A percentile compares a stretch with the other conserved stretches of the same genome.
phyloP scores from a whole-genome alignment of 2,329 filamentous ascomycete genomes.

The Botrytis fragariae region DNA sequence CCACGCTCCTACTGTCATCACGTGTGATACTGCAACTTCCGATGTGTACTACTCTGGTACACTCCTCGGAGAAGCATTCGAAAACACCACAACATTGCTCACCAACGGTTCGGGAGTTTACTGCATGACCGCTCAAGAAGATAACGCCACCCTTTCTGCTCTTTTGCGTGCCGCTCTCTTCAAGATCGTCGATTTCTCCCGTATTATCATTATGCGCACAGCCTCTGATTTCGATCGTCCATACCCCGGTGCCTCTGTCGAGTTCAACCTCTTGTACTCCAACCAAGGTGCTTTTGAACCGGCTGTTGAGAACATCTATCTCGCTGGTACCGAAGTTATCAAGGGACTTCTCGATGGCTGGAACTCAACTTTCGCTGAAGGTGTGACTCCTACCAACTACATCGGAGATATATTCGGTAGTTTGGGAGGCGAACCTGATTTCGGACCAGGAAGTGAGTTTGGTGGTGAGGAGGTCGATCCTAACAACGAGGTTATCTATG shows the following conservation, averaged over 20 bases:
- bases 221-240: conserved; percentile 71
- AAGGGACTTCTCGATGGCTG: conserved; percentile 57
- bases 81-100: conserved; percentile 59
- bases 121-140: conserved; percentile 71
- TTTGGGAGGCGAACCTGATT: conserved; percentile 62
- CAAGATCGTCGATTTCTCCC: conserved; percentile 59
- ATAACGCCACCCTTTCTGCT: conserved; percentile 66
- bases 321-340: conserved; percentile 63
- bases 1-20: conserved; percentile 53
- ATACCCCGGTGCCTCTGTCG: conserved; percentile 53
- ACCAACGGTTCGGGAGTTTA: conserved; percentile 68
- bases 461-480: conserved; percentile 1
- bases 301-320: conserved; percentile 64
- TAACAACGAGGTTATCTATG: not conserved
- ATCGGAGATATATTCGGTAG: conserved; percentile 68
- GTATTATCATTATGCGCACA: conserved; percentile 67
- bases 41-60: conserved; percentile 70
- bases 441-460: conserved; percentile 46
- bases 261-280: conserved; percentile 57
- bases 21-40: conserved; percentile 66
- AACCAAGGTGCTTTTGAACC: conserved; percentile 63
- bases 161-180: conserved; percentile 56
- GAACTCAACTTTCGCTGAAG: conserved; percentile 55
- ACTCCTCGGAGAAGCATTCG: conserved; percentile 60
- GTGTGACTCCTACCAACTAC: conserved; percentile 53